Conservation (phyloP, 1,139 yeast genomes). For the Protomyces macrosporus region DNA sequence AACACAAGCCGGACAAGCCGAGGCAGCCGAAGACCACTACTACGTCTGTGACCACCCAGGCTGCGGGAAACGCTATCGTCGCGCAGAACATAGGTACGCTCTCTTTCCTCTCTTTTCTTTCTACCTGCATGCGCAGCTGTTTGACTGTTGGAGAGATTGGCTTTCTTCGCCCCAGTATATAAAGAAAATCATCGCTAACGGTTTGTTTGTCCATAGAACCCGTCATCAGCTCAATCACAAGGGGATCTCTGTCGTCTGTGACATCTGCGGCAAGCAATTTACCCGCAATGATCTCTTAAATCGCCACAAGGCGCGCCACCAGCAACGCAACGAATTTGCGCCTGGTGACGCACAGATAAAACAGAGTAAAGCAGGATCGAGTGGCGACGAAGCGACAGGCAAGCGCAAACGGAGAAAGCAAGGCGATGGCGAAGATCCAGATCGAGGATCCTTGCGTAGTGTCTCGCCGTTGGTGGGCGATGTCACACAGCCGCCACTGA, state of each 20-base stretch:
- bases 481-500: too few species aligned
- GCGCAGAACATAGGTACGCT: background rate
- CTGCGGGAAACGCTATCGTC: background rate
- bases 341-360: too few species aligned
- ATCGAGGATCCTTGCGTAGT: too few species aligned
- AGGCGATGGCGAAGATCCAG: too few species aligned
- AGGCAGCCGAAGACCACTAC: background rate
- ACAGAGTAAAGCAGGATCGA: too few species aligned
- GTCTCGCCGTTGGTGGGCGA: too few species aligned
- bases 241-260: conserved; percentile 1
- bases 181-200: background rate
- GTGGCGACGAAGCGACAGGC: too few species aligned
- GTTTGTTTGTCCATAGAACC: background rate
- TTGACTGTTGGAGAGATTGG: too few species aligned
- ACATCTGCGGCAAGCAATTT: background rate
- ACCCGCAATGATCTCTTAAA: background rate
- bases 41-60: background rate
- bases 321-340: background rate
- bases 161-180: too few species aligned
- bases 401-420: too few species aligned
- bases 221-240: conserved; percentile 10
- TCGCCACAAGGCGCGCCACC: conserved; percentile 38
- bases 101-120: background rate
- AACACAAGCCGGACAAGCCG: background rate
- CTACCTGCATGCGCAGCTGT: too few species aligned